Evolutionary conservation across 2,329 filamentous ascomycete species (phyloP), one percentile per base, ranked within the genome.

Genomic region (Paecilomyces niveus): DNA sequence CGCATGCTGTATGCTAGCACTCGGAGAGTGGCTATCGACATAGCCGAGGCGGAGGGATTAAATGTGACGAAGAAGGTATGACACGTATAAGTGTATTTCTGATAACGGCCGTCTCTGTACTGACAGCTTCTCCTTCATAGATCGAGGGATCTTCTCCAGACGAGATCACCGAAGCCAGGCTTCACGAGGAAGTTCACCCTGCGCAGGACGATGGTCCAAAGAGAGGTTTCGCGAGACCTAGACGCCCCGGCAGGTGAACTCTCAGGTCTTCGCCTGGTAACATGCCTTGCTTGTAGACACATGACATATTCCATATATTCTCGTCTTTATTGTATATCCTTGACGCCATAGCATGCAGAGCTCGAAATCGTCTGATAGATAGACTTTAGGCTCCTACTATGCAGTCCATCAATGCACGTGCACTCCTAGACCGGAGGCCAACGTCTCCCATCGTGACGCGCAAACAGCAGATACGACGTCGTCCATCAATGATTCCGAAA

Each of bases 1-100:
- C 78, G 85, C 57, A 87, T 88, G 85, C 66, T 87, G 59, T 86
- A 87, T 70, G 84, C 85, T 24, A 83, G 82, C 57, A 82, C 80
- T 59, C 79, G 84, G 65, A 76, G 76, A 29, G 78, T 78, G 62
- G 81, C 82, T n/a, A 74, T 87, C 29, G 67, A 69, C 26, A 61
- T 82, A 58, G 83, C 83, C 21, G 80, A 83, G 54, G 78, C 80
- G 54, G 80, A 81, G 26, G 84, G 84, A 5, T 67, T 87, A 58
- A 79, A 80, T 63, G 77, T 87, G 45, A 75, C 77, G 58, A 86
- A 84, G 74, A 84, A 81, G 72, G 78, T 80, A 70, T 8, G 39
- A 45, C 39, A n/a, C n/a, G n/a, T 5, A 45, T 65, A 66, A 49
- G 33, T 50, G 31, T 39, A 29, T 57, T 24, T 15, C 13, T 35